A percentile compares a stretch with the other conserved stretches of the same genome.
phyloP scores from a whole-genome alignment of 257 asterid species.

The Haberlea rhodopensis region DNA sequence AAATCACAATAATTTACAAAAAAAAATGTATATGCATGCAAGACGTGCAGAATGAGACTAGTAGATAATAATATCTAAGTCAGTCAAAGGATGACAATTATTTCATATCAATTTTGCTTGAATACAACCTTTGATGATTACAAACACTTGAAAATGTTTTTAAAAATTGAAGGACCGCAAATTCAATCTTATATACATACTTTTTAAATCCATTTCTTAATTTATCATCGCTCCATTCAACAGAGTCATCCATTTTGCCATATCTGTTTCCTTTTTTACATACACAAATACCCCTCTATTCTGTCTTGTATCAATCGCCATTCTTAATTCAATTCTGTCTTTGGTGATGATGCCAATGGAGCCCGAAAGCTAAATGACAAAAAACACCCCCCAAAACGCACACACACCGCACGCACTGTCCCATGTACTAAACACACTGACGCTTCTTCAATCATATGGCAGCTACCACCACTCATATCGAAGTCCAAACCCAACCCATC shows the following conservation, averaged over 20 bases:
- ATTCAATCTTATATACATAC: no score
- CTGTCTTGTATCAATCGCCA: conserved; percentile 42
- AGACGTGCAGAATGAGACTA: no score
- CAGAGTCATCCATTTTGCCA: background rate
- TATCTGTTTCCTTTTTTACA: no score
- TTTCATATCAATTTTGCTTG: no score
- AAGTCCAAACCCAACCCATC: conserved; percentile 48
- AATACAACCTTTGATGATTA: no score
- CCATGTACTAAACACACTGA: background rate
- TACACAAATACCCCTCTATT: background rate
- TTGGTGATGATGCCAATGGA: conserved; percentile 31
- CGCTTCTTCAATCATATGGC: conserved; percentile 43
- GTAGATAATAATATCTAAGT: no score
- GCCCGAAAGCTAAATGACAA: conserved; percentile 36
- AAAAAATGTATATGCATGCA: no score
- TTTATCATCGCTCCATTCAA: background rate
- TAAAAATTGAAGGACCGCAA: background rate
- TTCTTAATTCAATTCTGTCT: no score
- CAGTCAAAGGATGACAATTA: no score
- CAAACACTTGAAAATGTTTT: no score
- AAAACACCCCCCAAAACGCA: background rate
- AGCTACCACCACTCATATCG: conserved; percentile 53
- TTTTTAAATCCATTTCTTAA: background rate
- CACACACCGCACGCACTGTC: conserved; percentile 21
- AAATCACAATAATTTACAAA: no score